Conservation (phyloP, 2,329 filamentous ascomycete species). For the Ophiostoma novo-ulmi region DNA sequence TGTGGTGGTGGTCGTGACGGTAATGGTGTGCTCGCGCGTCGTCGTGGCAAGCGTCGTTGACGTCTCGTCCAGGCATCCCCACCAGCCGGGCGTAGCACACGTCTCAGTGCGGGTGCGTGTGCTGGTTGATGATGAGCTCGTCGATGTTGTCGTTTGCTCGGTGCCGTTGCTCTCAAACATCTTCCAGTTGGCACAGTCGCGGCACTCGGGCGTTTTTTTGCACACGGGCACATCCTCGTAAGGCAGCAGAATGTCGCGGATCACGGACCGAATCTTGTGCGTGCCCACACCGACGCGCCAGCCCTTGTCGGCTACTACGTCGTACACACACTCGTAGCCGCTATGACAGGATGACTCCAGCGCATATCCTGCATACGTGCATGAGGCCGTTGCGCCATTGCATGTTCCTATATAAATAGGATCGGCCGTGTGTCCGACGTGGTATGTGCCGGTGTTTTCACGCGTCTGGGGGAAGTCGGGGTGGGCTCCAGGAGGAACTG, state of each 20-base stretch:
- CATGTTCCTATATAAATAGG: slow-evolving; percentile 89
- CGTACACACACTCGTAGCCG: slow-evolving; percentile 81
- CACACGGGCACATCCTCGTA: slow-evolving; percentile 80
- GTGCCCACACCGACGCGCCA: slow-evolving; percentile 90
- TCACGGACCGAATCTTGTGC: slow-evolving; percentile 84
- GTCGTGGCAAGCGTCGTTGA: slow-evolving; percentile 37
- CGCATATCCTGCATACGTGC: slow-evolving; percentile 87
- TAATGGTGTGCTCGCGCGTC: slow-evolving; percentile 38
- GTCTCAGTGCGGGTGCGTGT: slow-evolving; percentile 72
- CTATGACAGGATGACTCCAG: slow-evolving; percentile 91
- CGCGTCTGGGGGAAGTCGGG: slow-evolving; percentile 66
- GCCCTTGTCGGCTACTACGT: slow-evolving; percentile 84
- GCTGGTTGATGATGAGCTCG: slow-evolving; percentile 42
- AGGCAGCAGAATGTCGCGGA: slow-evolving; percentile 76
- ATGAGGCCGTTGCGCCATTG: slow-evolving; percentile 82
- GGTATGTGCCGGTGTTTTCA: slow-evolving; percentile 70
- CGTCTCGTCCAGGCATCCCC: slow-evolving; percentile 70
- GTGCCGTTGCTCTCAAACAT: slow-evolving; percentile 91
- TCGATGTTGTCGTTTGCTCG: slow-evolving; percentile 56
- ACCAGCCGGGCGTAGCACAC: slow-evolving; percentile 87
- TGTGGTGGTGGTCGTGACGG: slow-evolving; percentile 41
- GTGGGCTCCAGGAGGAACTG: slow-evolving; percentile 72
- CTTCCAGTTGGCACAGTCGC: slow-evolving; percentile 90
- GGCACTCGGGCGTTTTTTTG: slow-evolving; percentile 68
- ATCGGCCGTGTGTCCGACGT: slow-evolving; percentile 94